phyloP scores from a whole-genome alignment of 2,329 filamentous ascomycete genomes.

The Hypoxylon sp. region DNA sequence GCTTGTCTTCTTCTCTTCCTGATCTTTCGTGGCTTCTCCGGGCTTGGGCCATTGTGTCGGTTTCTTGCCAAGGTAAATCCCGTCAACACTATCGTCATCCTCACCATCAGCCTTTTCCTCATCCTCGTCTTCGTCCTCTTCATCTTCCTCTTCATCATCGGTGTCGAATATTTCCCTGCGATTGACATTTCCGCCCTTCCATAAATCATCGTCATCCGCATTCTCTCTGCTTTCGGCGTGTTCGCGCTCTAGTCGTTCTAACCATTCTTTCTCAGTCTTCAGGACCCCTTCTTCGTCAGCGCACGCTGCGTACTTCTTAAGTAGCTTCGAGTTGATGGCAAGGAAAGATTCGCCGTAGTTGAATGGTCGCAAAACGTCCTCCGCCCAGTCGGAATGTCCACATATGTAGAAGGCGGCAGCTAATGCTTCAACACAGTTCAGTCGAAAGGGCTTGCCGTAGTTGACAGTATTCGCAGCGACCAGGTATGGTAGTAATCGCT shows the following conservation, averaged over 20 bases:
- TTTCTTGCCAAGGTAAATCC: slow-evolving; percentile 68
- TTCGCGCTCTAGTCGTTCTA: slow-evolving; percentile 88
- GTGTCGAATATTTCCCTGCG: slow-evolving; percentile 62
- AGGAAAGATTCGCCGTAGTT: slow-evolving; percentile 89
- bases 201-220: slow-evolving; percentile 75
- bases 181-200: slow-evolving; percentile 92
- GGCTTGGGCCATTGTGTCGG: slow-evolving; percentile 49
- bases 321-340: slow-evolving; percentile 83
- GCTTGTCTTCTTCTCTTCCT: slow-evolving; percentile 57
- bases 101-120: slow-evolving; percentile 56
- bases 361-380: slow-evolving; percentile 82
- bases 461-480: slow-evolving; percentile 97
- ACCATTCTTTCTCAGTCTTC: slow-evolving; percentile 84
- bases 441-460: slow-evolving; percentile 92
- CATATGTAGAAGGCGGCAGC: slow-evolving; percentile 95
- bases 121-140: slow-evolving; percentile 56
- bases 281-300: slow-evolving; percentile 84
- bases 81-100: slow-evolving; percentile 58
- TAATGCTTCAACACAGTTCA: slow-evolving; percentile 96
- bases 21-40: slow-evolving; percentile 44
- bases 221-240: slow-evolving; percentile 81
- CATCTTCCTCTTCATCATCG: slow-evolving; percentile 59
- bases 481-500: slow-evolving; percentile 89
- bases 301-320: slow-evolving; percentile 87
- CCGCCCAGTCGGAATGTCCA: slow-evolving; percentile 89